Evolutionary conservation across 805 yeast genomes (phyloP), one percentile per base, ranked within the genome.

Genomic region (Wickerhamiella kurtzmanii): DNA sequence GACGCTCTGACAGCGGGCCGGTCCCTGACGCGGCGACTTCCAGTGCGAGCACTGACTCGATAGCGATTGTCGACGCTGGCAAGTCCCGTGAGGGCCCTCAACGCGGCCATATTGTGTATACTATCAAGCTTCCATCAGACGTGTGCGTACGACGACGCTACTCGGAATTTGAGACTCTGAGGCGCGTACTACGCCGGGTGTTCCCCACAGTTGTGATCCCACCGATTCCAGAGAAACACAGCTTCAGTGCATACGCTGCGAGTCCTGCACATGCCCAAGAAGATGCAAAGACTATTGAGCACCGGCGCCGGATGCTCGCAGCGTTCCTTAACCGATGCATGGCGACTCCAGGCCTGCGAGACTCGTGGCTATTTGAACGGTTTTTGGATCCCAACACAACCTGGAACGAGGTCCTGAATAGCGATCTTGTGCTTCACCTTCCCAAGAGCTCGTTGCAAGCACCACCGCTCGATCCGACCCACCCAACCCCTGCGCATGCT

Each of bases 221-320:
- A 4, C 96, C 97, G 1, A 89, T 92, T 8, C 98, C 98, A 0
- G 82, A 80, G 62, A 83, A 83, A 60, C 89, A 82, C 61, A 71
- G 83, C 15, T 60, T 82, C 53, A 55, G 68, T 21, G 73, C 70
- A 41, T 68, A 68, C 49, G 73, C 73, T 6, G 65, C 66, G 4
- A 62, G 67, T 22, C 71, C 72, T 20, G 62, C 73, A 15, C 68
- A 63, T 47, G 72, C 72, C 13, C 67, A 66, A 43, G 71, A 72
- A 59, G 64, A 69, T 64, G 40, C 58, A 9, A 52, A 57, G 20
- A 57, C 66, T 37, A 77, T 78, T 43, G 83, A 77, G 48, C 82
- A 79, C 58, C 70, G 96, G 37, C 82, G 79, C 57, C 67, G 95
- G 49, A 73, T 83, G 72, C 72, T 88, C 41, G 71, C 82, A 0